Percentiles rank a stretch among this genome's conserved stretches.
These are phyloP conservation scores for Lactarius deliciosus DNA, from an alignment of 768 basidiomycete genomes.

Conservation along the genomic window DNA sequence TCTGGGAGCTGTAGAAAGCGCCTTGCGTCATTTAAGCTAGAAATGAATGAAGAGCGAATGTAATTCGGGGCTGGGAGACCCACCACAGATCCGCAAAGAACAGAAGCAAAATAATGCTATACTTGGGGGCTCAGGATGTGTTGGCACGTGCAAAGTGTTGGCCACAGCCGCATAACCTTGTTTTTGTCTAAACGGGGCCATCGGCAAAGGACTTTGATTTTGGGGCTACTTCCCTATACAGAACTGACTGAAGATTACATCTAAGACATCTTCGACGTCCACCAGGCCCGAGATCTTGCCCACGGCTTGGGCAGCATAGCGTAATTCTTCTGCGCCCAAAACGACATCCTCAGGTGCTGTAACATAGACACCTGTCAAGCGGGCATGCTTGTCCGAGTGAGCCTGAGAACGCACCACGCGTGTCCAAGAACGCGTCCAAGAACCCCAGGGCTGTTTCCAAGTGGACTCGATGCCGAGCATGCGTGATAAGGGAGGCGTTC, in stretches of 20 bases:
- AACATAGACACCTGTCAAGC: slow-evolving; percentile 11
- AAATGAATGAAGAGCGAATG: background rate
- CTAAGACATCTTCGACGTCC: slow-evolving; percentile 80
- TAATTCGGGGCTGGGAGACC: background rate
- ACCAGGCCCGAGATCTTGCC: slow-evolving; percentile 81
- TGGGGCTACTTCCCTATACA: slow-evolving; percentile 42
- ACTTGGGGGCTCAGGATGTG: background rate
- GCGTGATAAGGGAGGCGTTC: slow-evolving; percentile 68
- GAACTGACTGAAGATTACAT: slow-evolving; percentile 80
- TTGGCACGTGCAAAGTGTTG: background rate
- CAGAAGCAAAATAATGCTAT: background rate
- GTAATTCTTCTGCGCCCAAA: slow-evolving; percentile 80
- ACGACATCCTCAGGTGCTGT: slow-evolving; percentile 71
- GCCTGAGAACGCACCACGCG: slow-evolving; percentile 36
- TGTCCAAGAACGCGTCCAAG: slow-evolving; percentile 59
- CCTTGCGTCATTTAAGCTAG: background rate
- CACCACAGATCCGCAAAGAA: slow-evolving; percentile 15
- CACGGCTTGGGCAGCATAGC: slow-evolving; percentile 82
- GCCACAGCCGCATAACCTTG: background rate
- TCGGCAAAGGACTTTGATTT: background rate
- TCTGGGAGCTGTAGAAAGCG: background rate
- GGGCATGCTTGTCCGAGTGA: background rate
- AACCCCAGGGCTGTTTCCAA: slow-evolving; percentile 63
- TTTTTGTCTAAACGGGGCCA: background rate
- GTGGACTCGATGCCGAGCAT: slow-evolving; percentile 75